Evolutionary conservation across 2,329 filamentous ascomycete genomes (phyloP), one percentile per base, ranked within the genome.

Genomic region (Colletotrichum aenigma): DNA sequence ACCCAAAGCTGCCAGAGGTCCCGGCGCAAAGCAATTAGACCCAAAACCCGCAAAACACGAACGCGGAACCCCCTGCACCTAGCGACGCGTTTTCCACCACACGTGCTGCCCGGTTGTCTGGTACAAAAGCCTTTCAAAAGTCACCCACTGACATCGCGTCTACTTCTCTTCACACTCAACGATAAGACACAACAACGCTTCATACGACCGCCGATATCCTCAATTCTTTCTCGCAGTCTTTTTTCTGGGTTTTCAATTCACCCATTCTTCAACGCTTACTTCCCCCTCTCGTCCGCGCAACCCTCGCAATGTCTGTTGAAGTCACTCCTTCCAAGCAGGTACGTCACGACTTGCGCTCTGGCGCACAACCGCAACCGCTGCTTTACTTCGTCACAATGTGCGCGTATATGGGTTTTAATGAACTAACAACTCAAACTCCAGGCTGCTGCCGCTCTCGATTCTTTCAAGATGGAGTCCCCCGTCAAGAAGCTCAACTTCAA

Each of bases 391-490:
- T 16, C 18, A 26, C 34, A 52, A 43, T 61, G 34, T 21, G 70
- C 58, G 34, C 32, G 67, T 30, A 65, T 70, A 7, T 16, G 13
- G 12, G 34, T 56, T 55, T 71, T 7, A 38, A 71, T 69, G 85
- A 88, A 84, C 87, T 80, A 74, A 70, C 67, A 76, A 71, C 77
- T 52, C 74, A 30, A 26, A 21, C 15, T 9, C 60, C 84, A 98
- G 96, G 94, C 94, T 88, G 94, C 96, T 82, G 93, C 95, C 82
- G 95, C 93, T 81, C 94, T 98, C 83, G 93, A 97, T 86, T 92
- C 92, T 80, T 91, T 98, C 85, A 97, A 96, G 88, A 97, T 98
- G 92, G 95, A 97, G 80, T 97, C 95, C 1, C 96, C 96, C 61
- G 88, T 94, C 78, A 98, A 98, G 93, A 97, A 97, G 91, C 91